A percentile compares a stretch with the other conserved stretches of the same genome.
Evolutionary conservation across 345 rosid species (phyloP).

Genomic region (Cardiospermum halicacabum): DNA sequence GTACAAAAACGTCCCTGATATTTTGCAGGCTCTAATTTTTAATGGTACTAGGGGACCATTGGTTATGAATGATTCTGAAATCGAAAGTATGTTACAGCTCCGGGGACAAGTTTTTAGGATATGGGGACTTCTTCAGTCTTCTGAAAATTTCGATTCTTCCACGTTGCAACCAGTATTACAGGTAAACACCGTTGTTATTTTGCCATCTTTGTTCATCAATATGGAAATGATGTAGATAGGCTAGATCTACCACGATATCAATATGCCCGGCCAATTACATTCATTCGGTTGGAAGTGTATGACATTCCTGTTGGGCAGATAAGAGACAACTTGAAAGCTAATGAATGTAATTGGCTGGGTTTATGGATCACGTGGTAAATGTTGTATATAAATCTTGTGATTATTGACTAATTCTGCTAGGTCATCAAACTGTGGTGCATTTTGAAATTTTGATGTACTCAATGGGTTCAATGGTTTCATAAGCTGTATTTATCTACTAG

Average conservation of each 20-base stretch:
- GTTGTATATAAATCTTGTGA: no score
- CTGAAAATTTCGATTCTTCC: conserved; percentile 78
- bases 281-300: no score
- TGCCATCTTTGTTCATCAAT: not conserved
- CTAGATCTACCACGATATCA: no score
- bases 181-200: conserved; percentile 36
- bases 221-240: no score
- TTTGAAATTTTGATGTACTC: no score
- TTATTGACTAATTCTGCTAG: not conserved
- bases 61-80: conserved; percentile 49
- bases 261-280: no score
- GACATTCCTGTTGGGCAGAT: no score
- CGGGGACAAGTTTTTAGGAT: conserved; percentile 72
- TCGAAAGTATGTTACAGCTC: conserved; percentile 55
- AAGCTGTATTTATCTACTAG: no score
- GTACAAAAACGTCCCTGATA: conserved; percentile 58
- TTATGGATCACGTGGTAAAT: no score
- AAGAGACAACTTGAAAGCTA: no score
- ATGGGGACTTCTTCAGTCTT: conserved; percentile 70
- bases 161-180: conserved; percentile 74
- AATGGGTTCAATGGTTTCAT: no score
- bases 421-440: not conserved
- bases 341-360: no score
- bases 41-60: conserved; percentile 53
- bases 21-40: conserved; percentile 42